These are phyloP conservation scores for Bonia amplexicaulis DNA, from an alignment of 176 grass and related monocot genomes.

Conservation along the genomic window DNA sequence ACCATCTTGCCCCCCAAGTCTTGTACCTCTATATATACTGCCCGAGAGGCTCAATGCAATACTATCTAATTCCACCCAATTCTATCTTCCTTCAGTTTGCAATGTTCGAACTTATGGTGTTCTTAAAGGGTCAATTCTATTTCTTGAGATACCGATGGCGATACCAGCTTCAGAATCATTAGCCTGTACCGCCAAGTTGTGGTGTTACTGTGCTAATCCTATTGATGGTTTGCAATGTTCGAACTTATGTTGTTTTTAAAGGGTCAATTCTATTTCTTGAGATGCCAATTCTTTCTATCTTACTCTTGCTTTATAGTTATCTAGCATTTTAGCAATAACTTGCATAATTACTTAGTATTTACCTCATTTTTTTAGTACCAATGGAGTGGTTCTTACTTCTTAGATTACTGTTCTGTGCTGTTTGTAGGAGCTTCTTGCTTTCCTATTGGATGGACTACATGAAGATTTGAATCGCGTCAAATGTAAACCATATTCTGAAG, in stretches of 20 bases:
- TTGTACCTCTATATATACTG: too few relatives aligned
- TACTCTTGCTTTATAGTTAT: background rate
- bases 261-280: background rate
- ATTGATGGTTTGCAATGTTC: background rate
- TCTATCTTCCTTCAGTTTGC: too few relatives aligned
- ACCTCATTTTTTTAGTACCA: background rate
- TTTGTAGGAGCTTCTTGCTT: conserved; percentile 90
- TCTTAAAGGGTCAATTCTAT: background rate
- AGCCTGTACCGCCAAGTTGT: background rate
- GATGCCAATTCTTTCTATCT: background rate
- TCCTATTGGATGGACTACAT: conserved; percentile 96
- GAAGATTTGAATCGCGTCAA: conserved; percentile 98
- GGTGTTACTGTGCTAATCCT: background rate
- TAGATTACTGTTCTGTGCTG: background rate
- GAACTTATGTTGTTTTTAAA: background rate
- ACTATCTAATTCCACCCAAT: too few relatives aligned
- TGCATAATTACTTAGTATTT: conserved; percentile 10
- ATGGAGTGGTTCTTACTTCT: background rate
- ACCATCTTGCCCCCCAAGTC: too few relatives aligned
- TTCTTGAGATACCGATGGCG: background rate
- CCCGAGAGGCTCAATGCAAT: too few relatives aligned
- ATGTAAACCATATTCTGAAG: conserved; percentile 85
- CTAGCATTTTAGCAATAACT: conserved; percentile 24
- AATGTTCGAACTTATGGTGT: background rate
- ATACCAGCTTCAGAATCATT: background rate